Evolutionary conservation across 768 basidiomycete genomes (phyloP).

Genomic region (Kwoniella mangroviensis): DNA sequence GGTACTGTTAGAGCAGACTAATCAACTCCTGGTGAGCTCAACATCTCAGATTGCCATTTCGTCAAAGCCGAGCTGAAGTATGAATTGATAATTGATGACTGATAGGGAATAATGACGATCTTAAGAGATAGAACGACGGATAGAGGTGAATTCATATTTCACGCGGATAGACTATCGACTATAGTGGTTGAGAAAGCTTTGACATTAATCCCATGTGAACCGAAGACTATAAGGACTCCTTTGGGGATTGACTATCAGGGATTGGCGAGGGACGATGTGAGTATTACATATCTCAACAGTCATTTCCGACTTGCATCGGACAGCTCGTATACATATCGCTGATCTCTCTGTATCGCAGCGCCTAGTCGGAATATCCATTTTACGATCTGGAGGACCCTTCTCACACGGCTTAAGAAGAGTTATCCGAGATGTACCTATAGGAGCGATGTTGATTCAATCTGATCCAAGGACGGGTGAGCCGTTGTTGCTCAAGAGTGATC

Average conservation of each 20-base stretch:
- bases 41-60: not conserved
- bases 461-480: constrained; percentile 85
- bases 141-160: constrained; percentile 90
- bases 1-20: constrained; percentile 73
- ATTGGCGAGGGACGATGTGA: constrained; percentile 67
- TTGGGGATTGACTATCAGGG: constrained; percentile 66
- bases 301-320: too few species aligned
- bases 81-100: not conserved
- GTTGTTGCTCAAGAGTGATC: constrained; percentile 75
- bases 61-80: not conserved
- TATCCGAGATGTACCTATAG: constrained; percentile 80
- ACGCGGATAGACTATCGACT: constrained; percentile 82
- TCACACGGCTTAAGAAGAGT: constrained; percentile 89
- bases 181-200: constrained; percentile 82
- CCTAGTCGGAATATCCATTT: constrained; percentile 85
- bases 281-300: constrained; percentile 2
- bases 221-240: constrained; percentile 69
- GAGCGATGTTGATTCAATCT: constrained; percentile 88
- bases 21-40: constrained; percentile 71
- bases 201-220: constrained; percentile 75
- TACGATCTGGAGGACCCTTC: constrained; percentile 89
- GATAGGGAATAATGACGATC: constrained; percentile 85
- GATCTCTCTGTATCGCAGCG: constrained; percentile 59
- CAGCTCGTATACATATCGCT: too few species aligned
- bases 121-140: constrained; percentile 73